Conservation (phyloP, 371 early-diverging fungal genomes). For the Fennellomyces sp. region DNA sequence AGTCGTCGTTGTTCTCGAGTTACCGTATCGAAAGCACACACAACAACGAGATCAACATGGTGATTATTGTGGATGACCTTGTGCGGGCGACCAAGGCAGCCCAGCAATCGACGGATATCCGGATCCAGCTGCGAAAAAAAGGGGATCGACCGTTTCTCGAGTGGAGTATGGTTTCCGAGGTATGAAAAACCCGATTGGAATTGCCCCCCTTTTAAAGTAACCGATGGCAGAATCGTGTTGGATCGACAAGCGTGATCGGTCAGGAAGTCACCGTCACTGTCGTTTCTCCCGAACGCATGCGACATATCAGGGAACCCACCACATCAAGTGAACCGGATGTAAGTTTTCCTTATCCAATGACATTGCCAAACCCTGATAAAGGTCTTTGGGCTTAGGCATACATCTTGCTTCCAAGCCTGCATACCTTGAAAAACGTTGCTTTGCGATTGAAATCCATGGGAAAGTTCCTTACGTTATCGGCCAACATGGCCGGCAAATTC, state of each 20-base stretch:
- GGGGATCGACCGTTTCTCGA: conserved; percentile 35
- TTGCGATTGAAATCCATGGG: conserved; percentile 50
- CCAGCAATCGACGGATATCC: conserved; percentile 36
- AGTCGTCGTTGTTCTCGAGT: conserved; percentile 60
- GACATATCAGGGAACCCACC: conserved; percentile 15
- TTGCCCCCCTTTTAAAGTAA: no score
- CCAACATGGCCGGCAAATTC: conserved; percentile 62
- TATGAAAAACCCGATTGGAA: conserved; percentile 13
- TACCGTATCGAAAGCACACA: conserved; percentile 52
- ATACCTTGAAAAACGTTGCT: conserved; percentile 36
- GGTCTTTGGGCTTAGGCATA: conserved; percentile 36
- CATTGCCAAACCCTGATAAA: neutral
- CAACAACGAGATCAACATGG: conserved; percentile 53
- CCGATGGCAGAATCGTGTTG: conserved; percentile 7
- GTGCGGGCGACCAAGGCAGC: conserved; percentile 50
- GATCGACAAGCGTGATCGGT: conserved; percentile 8
- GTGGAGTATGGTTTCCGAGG: conserved; percentile 34
- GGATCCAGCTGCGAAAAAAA: conserved; percentile 43
- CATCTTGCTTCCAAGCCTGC: conserved; percentile 53
- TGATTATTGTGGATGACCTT: conserved; percentile 47
- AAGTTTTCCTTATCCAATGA: neutral
- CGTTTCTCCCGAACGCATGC: conserved; percentile 16
- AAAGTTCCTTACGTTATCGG: conserved; percentile 48
- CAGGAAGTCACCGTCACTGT: conserved; percentile 16
- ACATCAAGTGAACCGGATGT: conserved; percentile 17